These are phyloP conservation scores for Suillus paluster DNA, from an alignment of 768 basidiomycete species.

Conservation along the genomic window DNA sequence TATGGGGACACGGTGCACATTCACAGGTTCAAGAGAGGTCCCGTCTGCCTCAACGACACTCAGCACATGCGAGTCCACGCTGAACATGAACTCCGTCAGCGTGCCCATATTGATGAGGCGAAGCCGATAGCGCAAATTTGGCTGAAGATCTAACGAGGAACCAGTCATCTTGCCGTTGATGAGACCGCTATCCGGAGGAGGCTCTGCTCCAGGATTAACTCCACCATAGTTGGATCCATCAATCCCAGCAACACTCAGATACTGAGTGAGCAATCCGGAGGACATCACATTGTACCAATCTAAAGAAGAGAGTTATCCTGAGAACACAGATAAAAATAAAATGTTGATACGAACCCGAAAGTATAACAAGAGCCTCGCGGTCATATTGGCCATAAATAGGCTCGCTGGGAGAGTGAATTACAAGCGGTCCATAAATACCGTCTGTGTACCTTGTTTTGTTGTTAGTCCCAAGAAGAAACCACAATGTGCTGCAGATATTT, in stretches of 20 bases:
- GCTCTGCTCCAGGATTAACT: slow-evolving; percentile 37
- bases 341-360: slow-evolving; percentile 34
- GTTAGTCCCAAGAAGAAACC: slow-evolving; percentile 18
- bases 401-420: slow-evolving; percentile 47
- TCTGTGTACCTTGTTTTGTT: slow-evolving; percentile 42
- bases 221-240: slow-evolving; percentile 36
- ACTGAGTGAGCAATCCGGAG: slow-evolving; percentile 33
- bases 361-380: slow-evolving; percentile 41
- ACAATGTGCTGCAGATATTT: slow-evolving; percentile 11
- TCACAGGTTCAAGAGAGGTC: slow-evolving; percentile 42
- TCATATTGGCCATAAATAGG: slow-evolving; percentile 41
- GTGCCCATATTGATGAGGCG: slow-evolving; percentile 53
- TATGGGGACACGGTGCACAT: slow-evolving; percentile 44
- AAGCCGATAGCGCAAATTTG: slow-evolving; percentile 46
- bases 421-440: slow-evolving; percentile 51
- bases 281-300: slow-evolving; percentile 42
- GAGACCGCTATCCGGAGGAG: slow-evolving; percentile 43
- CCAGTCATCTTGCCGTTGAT: slow-evolving; percentile 36
- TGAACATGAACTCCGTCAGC: slow-evolving; percentile 50
- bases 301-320: slow-evolving; percentile 5
- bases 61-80: slow-evolving; percentile 50
- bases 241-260: slow-evolving; percentile 28
- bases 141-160: slow-evolving; percentile 36
- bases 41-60: slow-evolving; percentile 55
- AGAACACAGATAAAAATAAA: background rate